Percentiles rank a stretch among this genome's conserved stretches.
These are phyloP conservation scores for Pyricularia sp. DNA, from an alignment of 2,329 filamentous ascomycete genomes.

Conservation along the genomic window DNA sequence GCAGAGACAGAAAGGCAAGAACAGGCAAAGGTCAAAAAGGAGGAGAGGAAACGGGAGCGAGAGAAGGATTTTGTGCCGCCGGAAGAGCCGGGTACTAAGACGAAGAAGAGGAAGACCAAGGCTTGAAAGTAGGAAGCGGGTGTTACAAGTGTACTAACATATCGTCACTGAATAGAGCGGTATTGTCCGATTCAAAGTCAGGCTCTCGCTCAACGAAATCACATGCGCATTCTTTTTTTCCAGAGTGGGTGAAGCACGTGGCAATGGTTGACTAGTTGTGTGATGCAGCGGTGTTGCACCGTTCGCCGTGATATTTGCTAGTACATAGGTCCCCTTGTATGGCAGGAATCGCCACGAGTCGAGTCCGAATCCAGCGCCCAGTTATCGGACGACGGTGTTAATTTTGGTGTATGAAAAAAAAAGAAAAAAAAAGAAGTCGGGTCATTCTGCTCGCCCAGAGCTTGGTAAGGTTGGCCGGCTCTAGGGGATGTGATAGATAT, in stretches of 20 bases:
- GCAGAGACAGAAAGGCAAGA: slow-evolving; percentile 72
- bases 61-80: slow-evolving; percentile 83
- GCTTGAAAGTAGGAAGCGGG: background rate
- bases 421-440: too few relatives aligned
- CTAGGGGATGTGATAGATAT: too few relatives aligned
- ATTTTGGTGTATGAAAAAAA: too few relatives aligned
- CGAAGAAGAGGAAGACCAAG: slow-evolving; percentile 53
- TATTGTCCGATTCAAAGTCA: background rate
- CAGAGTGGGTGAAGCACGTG: background rate
- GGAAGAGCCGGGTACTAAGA: slow-evolving; percentile 59
- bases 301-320: background rate
- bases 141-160: background rate
- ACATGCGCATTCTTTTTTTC: background rate
- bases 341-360: too few relatives aligned
- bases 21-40: slow-evolving; percentile 78
- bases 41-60: slow-evolving; percentile 76
- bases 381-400: too few relatives aligned
- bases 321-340: too few relatives aligned
- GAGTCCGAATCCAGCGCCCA: too few relatives aligned
- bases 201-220: background rate
- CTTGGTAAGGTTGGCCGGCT: too few relatives aligned
- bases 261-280: background rate
- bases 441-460: too few relatives aligned
- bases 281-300: background rate
- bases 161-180: background rate